These are phyloP conservation scores for Gynochthodes officinalis DNA, from an alignment of 257 asterid genomes.

Conservation along the genomic window DNA sequence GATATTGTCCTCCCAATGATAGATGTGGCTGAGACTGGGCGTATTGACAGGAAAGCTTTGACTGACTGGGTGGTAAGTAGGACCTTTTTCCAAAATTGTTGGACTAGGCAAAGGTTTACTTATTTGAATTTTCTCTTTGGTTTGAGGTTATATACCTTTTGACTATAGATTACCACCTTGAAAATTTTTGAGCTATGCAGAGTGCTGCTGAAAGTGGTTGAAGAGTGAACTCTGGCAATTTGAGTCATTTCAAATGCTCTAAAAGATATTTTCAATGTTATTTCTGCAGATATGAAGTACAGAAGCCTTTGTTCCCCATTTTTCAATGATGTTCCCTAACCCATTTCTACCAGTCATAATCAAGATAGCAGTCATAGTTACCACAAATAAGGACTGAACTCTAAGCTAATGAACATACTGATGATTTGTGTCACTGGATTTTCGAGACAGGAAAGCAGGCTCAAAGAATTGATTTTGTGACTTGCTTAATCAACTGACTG, in stretches of 20 bases:
- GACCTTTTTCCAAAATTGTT: neutral
- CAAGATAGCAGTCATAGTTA: no score
- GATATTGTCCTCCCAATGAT: constrained; percentile 72
- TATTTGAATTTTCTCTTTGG: neutral
- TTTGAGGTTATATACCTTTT: neutral
- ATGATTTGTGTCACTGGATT: neutral
- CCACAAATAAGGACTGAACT: neutral
- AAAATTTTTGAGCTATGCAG: neutral
- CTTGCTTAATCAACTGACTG: neutral
- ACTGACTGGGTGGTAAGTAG: constrained; percentile 76
- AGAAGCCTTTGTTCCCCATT: neutral
- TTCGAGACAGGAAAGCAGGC: neutral
- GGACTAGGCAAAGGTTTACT: neutral
- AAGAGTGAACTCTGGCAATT: neutral
- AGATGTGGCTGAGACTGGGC: constrained; percentile 60
- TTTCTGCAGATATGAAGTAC: neutral
- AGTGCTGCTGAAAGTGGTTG: neutral
- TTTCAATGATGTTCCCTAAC: neutral
- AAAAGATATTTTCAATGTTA: neutral
- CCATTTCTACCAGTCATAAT: neutral
- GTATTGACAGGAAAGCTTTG: constrained; percentile 54
- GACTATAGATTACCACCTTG: neutral
- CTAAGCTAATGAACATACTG: neutral
- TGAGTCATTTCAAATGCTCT: neutral
- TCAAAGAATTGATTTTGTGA: neutral